Base-by-base conservation (phyloP, 2,329 filamentous ascomycete species). In the Penicillium sp. region DNA sequence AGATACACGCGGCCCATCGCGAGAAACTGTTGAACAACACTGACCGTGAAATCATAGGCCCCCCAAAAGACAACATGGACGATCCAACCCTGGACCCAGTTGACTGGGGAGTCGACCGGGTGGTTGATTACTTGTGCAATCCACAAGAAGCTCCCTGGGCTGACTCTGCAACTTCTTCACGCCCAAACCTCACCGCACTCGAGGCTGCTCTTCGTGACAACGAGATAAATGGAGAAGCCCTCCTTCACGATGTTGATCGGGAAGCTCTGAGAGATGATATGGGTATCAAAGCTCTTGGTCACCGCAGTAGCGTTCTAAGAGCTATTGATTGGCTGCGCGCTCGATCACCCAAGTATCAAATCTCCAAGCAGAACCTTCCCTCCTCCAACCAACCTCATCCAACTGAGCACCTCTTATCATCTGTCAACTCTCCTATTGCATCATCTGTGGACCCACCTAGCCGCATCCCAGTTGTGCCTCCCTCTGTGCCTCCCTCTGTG, bases 51-150 rank as follows among this genome's bases (percentile, higher is more conserved):
- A 9, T 38, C 7, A 28, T 22, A 66, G 64, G 55, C 68, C 61
- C 59, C 64, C 60, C 53, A 26, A 53, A 56, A 56, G 1, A 15
- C 42, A 56, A 7, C 19, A 77, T 77, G 75, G 57, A 67, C 22
- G 57, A 65, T 28, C 64, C 62, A 56, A 75, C 76, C 53, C 74
- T 75, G 17, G 91, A 96, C 76, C 92, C 92, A n/a, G 90, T 88
- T 75, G 72, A 84, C 58, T 96, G 92, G 92, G 84, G 85, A 38
- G 82, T 88, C 35, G 86, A 90, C 40, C 83, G 87, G 38, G 86
- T 96, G 12, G 84, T 90, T 10, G 74, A 81, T 17, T 88, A 89
- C 70, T 81, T 96, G 3, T 92, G 89, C 72, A 81, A 84, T 24
- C 70, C 80, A 1, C 72, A 80, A 3, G 80, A 80, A 53, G 82